Evolutionary conservation across 371 early-diverging fungal species (phyloP), one percentile per base, ranked within the genome.

Genomic region (Mucor mucedo): DNA sequence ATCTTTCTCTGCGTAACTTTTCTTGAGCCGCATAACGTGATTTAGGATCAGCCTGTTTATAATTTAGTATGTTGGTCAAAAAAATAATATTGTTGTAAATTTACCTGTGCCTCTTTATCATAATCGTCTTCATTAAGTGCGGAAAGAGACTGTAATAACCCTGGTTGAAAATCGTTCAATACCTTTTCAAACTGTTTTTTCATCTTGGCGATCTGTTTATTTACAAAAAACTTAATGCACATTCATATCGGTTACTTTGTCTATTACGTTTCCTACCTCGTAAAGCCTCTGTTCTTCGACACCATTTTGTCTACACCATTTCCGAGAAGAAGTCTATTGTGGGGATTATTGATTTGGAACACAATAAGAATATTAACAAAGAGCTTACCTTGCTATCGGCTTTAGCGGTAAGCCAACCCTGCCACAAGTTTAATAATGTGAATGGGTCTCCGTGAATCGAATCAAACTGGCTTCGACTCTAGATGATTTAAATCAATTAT

Each of bases 231-330:
- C 9, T 39, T 14, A 11, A n/a, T 52, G 33, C 16, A 3, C 27
- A 7, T 1, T 79, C 75, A 9, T 65, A 33, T 45, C 21, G 16
- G 5, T 14, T 27, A 14, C 16, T 6, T 14, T 8, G 38, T 38
- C 27, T 16, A 2, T 6, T 60, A 62, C 5, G 76, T 54, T 50
- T 70, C 68, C 64, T 69, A 88, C 87, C 73, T 90, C 91, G 65
- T 88, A 90, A 39, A 90, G 55, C 32, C 91, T 76, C 33, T 89
- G 88, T 55, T 90, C 91, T 68, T 89, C 89, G 1, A 88, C 64
- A 2, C 88, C 85, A 63, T 82, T 82, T n/a, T 79, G 70, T 53
- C 67, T 76, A 63, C 88, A 88, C 91, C 91, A 90, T 41, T 68
- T 77, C 39, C 78, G 71, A 8, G 87, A 85, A 0, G 85, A 83